Evolutionary conservation across 345 rosid species (phyloP), one percentile per base, ranked within the genome.

Genomic region (Moricandia moricandioides): DNA sequence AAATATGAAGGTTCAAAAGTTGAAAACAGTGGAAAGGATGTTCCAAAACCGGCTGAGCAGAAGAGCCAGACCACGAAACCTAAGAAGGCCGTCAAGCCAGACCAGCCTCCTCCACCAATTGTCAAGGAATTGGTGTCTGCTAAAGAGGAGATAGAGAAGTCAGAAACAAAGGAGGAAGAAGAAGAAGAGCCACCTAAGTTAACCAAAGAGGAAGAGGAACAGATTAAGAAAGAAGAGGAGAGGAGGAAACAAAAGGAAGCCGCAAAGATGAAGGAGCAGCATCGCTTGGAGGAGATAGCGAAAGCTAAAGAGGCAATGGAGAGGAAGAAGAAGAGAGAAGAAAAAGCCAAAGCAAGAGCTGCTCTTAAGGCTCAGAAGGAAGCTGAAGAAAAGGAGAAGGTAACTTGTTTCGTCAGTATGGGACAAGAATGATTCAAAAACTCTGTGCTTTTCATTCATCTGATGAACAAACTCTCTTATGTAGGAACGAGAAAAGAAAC

Each of bases 401-500:
- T 91, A 75, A 82, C 30, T 12, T n/a, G n/a, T n/a, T n/a, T n/a
- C n/a, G n/a, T n/a, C n/a, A n/a, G n/a, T n/a, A n/a, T n/a, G 16
- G 71, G 29, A 29, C 59, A 47, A 67, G 34, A 16, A 34, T 7
- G 63, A 56, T 27, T 49, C 45, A 16, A 49, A 66, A 0, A 30
- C 5, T 9, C 7, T 3, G 17, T 45, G 55, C 43, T 8, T 59
- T 24, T 14, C 59, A 45, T 59, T 26, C 55, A 43, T 65, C 65
- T 63, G 30, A 45, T 49, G 27, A 68, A 55, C 14, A 67, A 26
- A 52, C 26, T 70, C 11, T 67, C 21, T 69, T 9, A 2, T 61
- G 70, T 83, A 93, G 98, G 97, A 88, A 79, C 88, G 82, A 80
- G 98, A 91, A 82, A 91, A 86, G 86, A 89, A 69, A 78, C 83